Conservation (phyloP, 1,139 yeast genomes). For the Geotrichum bryndzae region DNA sequence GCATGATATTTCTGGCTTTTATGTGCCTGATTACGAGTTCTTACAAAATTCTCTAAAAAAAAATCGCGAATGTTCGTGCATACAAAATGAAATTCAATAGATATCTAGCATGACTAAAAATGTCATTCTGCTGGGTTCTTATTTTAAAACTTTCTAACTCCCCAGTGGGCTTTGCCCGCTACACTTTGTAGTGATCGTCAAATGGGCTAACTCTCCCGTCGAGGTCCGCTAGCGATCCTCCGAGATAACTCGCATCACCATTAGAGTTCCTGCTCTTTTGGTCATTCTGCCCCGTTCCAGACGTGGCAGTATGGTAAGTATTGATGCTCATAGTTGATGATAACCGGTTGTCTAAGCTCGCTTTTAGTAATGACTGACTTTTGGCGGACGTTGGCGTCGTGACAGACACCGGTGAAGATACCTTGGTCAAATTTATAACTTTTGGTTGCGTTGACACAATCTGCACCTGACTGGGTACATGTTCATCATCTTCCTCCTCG, state of each 20-base stretch:
- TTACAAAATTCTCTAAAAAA: too few species aligned
- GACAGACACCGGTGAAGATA: background rate
- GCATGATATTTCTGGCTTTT: too few species aligned
- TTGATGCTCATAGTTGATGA: background rate
- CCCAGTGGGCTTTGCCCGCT: background rate
- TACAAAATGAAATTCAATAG: background rate
- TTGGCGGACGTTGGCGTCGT: background rate
- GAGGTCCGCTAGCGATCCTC: constrained; percentile 11
- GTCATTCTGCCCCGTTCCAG: constrained; percentile 4
- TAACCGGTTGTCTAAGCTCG: background rate
- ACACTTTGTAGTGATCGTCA: constrained; percentile 15
- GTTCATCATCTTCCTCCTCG: constrained; percentile 1
- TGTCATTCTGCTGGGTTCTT: background rate
- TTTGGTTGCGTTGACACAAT: background rate
- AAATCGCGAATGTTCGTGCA: too few species aligned
- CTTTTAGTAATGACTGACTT: background rate
- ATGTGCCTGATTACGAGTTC: too few species aligned
- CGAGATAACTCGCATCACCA: background rate
- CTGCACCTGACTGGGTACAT: background rate
- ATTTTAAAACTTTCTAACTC: background rate
- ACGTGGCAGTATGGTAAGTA: constrained; percentile 8
- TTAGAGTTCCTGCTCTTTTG: background rate
- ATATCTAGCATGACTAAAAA: background rate
- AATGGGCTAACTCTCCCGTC: constrained; percentile 15
- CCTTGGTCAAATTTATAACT: constrained; percentile 1